Evolutionary conservation across 768 basidiomycete species (phyloP).

Genomic region (Termitomyces sp.): DNA sequence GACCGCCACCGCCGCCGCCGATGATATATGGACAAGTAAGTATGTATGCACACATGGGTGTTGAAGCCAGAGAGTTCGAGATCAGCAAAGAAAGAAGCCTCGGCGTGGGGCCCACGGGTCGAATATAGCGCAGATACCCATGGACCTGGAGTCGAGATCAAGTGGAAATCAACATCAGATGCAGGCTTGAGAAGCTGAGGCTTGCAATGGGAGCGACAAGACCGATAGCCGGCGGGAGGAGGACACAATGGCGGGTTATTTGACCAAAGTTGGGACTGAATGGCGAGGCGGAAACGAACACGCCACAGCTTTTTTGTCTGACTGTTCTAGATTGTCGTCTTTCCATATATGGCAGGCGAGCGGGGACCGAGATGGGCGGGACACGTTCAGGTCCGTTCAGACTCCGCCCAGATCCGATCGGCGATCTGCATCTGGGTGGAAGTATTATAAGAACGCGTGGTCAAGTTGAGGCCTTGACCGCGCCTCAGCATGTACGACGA

Average conservation of each 20-base stretch:
- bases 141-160: too few relatives aligned
- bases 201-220: too few relatives aligned
- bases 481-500: constrained; percentile 40
- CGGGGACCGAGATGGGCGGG: constrained; percentile 22
- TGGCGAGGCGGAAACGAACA: background rate
- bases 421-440: constrained; percentile 1
- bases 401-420: constrained; percentile 6
- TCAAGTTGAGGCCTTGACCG: background rate
- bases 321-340: background rate
- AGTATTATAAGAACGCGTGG: constrained; percentile 6
- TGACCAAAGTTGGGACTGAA: background rate
- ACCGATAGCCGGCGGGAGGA: background rate
- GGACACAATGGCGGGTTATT: background rate
- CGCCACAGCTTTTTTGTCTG: background rate
- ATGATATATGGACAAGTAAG: background rate
- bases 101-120: background rate
- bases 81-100: background rate
- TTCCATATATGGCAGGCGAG: background rate
- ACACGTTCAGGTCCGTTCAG: background rate
- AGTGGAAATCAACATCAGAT: background rate
- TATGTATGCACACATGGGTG: too few relatives aligned
- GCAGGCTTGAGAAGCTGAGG: background rate
- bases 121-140: background rate
- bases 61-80: background rate
- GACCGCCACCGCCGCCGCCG: constrained; percentile 1